Percentiles rank a stretch among this genome's conserved stretches.
Evolutionary conservation across 257 asterid genomes (phyloP).

Genomic region (Rubia yunnanensis): DNA sequence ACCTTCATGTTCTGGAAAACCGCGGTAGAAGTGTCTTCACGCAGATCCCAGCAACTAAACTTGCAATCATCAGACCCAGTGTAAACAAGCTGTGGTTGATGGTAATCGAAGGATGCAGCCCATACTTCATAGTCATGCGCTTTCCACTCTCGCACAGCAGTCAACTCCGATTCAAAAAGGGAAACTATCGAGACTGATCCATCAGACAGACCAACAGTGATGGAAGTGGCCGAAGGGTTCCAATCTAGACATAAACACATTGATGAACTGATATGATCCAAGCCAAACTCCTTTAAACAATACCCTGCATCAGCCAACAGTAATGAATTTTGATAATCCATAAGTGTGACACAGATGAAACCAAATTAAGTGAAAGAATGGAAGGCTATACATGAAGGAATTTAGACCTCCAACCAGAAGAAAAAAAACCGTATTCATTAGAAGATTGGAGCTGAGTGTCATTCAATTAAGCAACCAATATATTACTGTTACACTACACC

Average conservation of each 20-base stretch:
- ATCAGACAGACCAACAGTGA: conserved; percentile 75
- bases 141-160: conserved; percentile 54
- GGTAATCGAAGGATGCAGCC: conserved; percentile 76
- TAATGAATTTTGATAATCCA: neutral
- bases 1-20: conserved; percentile 59
- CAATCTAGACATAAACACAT: conserved; percentile 93
- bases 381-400: neutral
- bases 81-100: conserved; percentile 67
- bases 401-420: neutral
- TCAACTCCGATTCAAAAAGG: conserved; percentile 39
- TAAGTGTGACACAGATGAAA: neutral
- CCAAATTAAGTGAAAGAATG: neutral
- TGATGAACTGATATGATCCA: conserved; percentile 57
- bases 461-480: neutral
- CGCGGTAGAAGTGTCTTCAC: conserved; percentile 44
- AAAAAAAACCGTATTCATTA: neutral
- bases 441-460: neutral
- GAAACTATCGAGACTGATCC: conserved; percentile 75
- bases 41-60: conserved; percentile 84
- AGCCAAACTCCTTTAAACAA: conserved; percentile 36
- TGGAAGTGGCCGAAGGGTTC: conserved; percentile 60
- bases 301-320: conserved; percentile 31
- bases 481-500: neutral
- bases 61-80: conserved; percentile 94
- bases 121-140: conserved; percentile 87